Base-by-base conservation (phyloP, 2,329 filamentous ascomycete genomes). In the Verticillium tricorpus region DNA sequence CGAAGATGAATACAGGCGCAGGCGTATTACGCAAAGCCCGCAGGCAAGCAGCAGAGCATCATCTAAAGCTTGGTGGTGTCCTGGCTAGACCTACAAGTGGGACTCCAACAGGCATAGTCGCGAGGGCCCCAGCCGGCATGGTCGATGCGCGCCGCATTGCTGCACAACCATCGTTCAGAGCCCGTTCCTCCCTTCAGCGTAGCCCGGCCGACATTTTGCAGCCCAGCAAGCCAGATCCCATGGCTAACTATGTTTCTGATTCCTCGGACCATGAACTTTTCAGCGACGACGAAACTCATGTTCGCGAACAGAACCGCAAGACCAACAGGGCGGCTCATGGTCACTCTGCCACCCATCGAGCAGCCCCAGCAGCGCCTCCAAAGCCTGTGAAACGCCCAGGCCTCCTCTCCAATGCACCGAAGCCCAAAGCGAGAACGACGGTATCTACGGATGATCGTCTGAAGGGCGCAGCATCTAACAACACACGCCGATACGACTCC, bases 11-110 rank as follows among this genome's bases (percentile, higher is more conserved):
- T 35, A 80, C 77, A 22, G 81, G 80, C 32, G 78, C 83, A 61
- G 82, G 80, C 63, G 78, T 88, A 58, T 78, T 89, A 67, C 78
- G 79, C 60, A 85, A 82, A 66, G 83, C 85, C 25, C 79, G 80
- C 55, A 78, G 83, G 57, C 83, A 89, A 67, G 83, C 82, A 6
- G 79, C 77, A 56, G 82, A 86, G 66, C 61, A 78, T 78, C 62
- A 63, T 61, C 58, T 56, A 3, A 40, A 64, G 64, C 52, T 58
- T 50, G 28, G 22, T 64, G 45, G 45, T 19, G 52, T 62, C 19
- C 40, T 59, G 14, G 45, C 58, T 31, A 59, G 34, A 14, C 58
- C 58, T 7, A 34, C 32, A 5, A 45, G 45, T 17, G 31, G 63
- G 22, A 50, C 62, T 11, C 64, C 63, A 17, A 64, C 64, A 9